A percentile compares a stretch with the other conserved stretches of the same genome.
These are phyloP conservation scores for Populus euphratica DNA, from an alignment of 345 rosid genomes.

Conservation along the genomic window DNA sequence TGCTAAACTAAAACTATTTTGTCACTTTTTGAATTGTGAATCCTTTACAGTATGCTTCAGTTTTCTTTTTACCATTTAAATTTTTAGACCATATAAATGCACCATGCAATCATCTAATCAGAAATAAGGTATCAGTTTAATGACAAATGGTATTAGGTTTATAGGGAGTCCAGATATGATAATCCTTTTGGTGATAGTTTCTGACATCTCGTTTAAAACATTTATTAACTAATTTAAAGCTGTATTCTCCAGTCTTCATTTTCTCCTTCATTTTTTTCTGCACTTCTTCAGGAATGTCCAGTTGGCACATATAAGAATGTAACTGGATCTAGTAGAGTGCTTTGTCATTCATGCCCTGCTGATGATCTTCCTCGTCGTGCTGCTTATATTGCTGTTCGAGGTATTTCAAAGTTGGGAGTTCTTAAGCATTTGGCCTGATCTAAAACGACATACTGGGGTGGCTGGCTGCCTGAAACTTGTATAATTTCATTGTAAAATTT, in stretches of 20 bases:
- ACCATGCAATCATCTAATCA: background rate
- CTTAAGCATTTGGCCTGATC: background rate
- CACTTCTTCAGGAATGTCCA: slow-evolving; percentile 82
- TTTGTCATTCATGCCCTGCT: slow-evolving; percentile 74
- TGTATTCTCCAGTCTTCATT: background rate
- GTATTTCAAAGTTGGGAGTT: slow-evolving; percentile 29
- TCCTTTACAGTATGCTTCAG: background rate
- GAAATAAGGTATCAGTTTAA: background rate
- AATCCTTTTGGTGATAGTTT: background rate
- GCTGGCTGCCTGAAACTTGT: background rate
- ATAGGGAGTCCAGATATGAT: background rate
- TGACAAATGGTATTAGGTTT: background rate
- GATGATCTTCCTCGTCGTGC: slow-evolving; percentile 88
- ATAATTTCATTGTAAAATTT: background rate
- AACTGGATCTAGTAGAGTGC: slow-evolving; percentile 74
- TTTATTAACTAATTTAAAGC: background rate
- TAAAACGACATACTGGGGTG: background rate
- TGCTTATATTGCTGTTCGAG: slow-evolving; percentile 68
- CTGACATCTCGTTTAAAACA: background rate
- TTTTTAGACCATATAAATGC: background rate
- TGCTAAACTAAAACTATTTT: background rate
- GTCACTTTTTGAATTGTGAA: background rate
- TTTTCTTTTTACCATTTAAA: too few species aligned
- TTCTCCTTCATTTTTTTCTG: background rate
- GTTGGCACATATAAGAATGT: slow-evolving; percentile 85